Evolutionary conservation across 2,329 filamentous ascomycete species (phyloP), one percentile per base, ranked within the genome.

Genomic region (Ophiosphaerella korrae): DNA sequence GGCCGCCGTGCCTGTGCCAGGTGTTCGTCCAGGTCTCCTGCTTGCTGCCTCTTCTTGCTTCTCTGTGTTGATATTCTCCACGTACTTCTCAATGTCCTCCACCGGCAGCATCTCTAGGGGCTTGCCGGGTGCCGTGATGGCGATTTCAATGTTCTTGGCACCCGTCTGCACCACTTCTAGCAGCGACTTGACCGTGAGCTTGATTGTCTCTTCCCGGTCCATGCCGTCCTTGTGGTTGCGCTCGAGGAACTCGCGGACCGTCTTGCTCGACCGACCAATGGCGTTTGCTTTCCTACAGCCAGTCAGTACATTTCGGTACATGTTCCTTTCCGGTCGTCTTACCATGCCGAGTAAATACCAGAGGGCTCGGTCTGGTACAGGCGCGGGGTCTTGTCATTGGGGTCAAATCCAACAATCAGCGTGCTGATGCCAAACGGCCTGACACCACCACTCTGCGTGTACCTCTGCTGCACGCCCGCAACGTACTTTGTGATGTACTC

Each of bases 401-500:
- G 90, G 79, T 99, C 94, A 72, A 99, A 99, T n/a, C 94, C 94
- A 57, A 99, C 93, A 66, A 99, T 92, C 74, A 99, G 82, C 35
- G 93, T 97, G 80, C 92, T 97, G 75, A 99, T 97, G 57, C 94
- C 94, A 72, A 99, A 99, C n/a, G 94, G 94, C 70, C 94, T 84
- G 45, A 99, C 94, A 83, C 94, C 94, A 80, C 94, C 94, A 71
- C 92, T 96, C 82, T 99, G 94, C 41, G 94, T 99, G 83, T 99
- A 99, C 77, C 92, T 87, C 82, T 99, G 94, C 82, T 99, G 94
- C 64, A 99, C 94, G 50, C 93, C 90, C 46, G 94, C 94, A 58
- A 99, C 89, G 71, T 97, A 96, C 82, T 99, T 97, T 70, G 94
- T 97, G 73, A 99, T 97, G 83, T 99, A 99, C 80, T 99, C 94